Conservation (phyloP, 352 stramenopile genomes). For the Phytophthora pluvialis region DNA sequence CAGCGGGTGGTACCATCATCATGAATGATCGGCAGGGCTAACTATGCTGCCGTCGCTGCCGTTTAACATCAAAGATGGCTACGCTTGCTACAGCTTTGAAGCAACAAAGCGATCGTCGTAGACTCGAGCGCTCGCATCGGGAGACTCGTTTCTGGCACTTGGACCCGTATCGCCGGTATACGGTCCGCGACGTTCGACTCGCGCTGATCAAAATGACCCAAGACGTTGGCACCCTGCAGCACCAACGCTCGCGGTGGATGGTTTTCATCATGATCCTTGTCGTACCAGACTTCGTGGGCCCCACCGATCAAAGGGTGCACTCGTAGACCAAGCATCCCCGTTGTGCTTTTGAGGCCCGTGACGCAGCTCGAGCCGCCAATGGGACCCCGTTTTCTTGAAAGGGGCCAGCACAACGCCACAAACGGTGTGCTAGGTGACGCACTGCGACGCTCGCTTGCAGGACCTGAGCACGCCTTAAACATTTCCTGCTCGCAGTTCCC, state of each 20-base stretch:
- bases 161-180: too few relatives aligned
- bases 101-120: too few relatives aligned
- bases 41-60: too few relatives aligned
- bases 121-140: neutral
- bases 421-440: conserved; percentile 12
- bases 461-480: neutral
- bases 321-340: conserved; percentile 2
- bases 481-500: too few relatives aligned
- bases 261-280: conserved; percentile 8
- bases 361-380: conserved; percentile 25
- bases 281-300: conserved; percentile 1
- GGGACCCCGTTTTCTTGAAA: neutral
- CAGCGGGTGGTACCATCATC: too few relatives aligned
- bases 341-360: neutral
- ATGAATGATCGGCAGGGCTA: too few relatives aligned
- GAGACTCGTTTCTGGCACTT: neutral
- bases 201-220: too few relatives aligned
- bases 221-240: neutral
- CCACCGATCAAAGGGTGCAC: neutral
- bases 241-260: neutral
- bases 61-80: too few relatives aligned
- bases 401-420: neutral
- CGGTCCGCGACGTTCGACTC: too few relatives aligned
- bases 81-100: too few relatives aligned
- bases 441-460: conserved; percentile 4